Evolutionary conservation across 2,329 filamentous ascomycete species (phyloP).

Genomic region (Coniochaeta prunicola): DNA sequence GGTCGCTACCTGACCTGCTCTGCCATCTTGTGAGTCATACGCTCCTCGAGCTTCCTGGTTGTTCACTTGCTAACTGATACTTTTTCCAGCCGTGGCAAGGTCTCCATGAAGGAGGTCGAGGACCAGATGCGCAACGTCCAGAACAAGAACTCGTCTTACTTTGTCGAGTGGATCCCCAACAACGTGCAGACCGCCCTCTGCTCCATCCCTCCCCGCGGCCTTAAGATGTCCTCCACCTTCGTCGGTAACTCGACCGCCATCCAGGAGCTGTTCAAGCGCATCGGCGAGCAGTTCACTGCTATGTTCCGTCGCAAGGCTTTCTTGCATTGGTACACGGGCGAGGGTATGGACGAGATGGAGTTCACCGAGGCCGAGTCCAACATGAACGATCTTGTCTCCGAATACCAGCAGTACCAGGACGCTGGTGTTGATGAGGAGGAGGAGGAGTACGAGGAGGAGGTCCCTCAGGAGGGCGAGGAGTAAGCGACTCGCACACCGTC

Average conservation of each 20-base stretch:
- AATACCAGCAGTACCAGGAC: slow-evolving; percentile 99
- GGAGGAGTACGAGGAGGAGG: slow-evolving; percentile 90
- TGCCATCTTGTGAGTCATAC: slow-evolving; percentile 75
- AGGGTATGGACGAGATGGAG: slow-evolving; percentile 99
- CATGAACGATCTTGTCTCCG: slow-evolving; percentile 99
- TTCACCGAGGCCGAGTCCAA: slow-evolving; percentile 99
- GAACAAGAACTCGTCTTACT: slow-evolving; percentile 99
- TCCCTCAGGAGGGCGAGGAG: slow-evolving; percentile 64
- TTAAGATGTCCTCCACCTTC: slow-evolving; percentile 99
- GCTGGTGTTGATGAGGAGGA: slow-evolving; percentile 95
- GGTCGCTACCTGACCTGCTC: slow-evolving; percentile 99
- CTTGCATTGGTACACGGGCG: slow-evolving; percentile 99
- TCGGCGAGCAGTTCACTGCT: slow-evolving; percentile 98
- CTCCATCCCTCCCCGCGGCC: slow-evolving; percentile 93
- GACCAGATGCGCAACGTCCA: slow-evolving; percentile 99
- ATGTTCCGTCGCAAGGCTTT: slow-evolving; percentile 99
- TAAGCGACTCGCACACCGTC: slow-evolving; percentile 18
- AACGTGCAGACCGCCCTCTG: slow-evolving; percentile 99
- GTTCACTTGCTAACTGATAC: slow-evolving; percentile 19
- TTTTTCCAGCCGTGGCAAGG: slow-evolving; percentile 75
- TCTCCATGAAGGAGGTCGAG: slow-evolving; percentile 99
- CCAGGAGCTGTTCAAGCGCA: slow-evolving; percentile 99
- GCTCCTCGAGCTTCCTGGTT: not conserved
- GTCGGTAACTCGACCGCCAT: slow-evolving; percentile 99
- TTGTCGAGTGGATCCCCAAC: slow-evolving; percentile 99